phyloP scores from a whole-genome alignment of 1,139 yeast genomes.

The Groenewaldozyma sp. region DNA sequence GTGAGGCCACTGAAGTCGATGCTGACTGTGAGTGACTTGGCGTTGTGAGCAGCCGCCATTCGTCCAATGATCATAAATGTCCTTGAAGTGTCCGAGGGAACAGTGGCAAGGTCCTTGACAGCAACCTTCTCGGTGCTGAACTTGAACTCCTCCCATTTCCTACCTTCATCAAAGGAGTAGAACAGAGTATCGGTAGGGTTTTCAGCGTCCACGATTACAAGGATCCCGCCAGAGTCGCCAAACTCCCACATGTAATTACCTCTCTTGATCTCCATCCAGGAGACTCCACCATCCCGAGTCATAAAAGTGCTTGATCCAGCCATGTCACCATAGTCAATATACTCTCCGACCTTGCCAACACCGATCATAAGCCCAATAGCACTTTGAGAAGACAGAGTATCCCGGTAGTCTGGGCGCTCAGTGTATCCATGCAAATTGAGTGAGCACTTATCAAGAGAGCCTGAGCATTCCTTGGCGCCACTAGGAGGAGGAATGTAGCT shows the following conservation, averaged over 20 bases:
- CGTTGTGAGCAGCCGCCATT: conserved; percentile 35
- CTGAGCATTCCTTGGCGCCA: conserved; percentile 47
- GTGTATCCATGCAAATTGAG: conserved; percentile 87
- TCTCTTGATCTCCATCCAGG: conserved; percentile 72
- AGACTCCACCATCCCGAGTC: conserved; percentile 78
- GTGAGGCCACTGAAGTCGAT: conserved; percentile 67
- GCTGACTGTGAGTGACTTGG: conserved; percentile 38
- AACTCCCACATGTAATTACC: conserved; percentile 88
- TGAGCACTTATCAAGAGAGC: conserved; percentile 51
- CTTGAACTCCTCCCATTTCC: conserved; percentile 57
- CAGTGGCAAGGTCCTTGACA: conserved; percentile 73
- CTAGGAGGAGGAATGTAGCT: conserved; percentile 55
- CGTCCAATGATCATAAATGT: conserved; percentile 52
- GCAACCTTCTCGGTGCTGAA: conserved; percentile 51
- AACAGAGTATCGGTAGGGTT: conserved; percentile 48
- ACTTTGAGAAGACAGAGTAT: conserved; percentile 78
- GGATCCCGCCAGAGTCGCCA: conserved; percentile 88
- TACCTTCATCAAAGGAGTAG: conserved; percentile 76
- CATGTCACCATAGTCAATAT: conserved; percentile 34
- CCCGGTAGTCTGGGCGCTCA: conserved; percentile 74
- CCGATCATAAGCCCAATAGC: conserved; percentile 85
- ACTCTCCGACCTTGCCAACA: conserved; percentile 80
- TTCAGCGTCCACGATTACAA: conserved; percentile 56
- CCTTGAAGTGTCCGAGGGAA: conserved; percentile 81
- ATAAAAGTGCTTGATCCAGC: conserved; percentile 61